These are phyloP conservation scores for Globisporangium emineosum DNA, from an alignment of 352 stramenopile species.

Conservation along the genomic window DNA sequence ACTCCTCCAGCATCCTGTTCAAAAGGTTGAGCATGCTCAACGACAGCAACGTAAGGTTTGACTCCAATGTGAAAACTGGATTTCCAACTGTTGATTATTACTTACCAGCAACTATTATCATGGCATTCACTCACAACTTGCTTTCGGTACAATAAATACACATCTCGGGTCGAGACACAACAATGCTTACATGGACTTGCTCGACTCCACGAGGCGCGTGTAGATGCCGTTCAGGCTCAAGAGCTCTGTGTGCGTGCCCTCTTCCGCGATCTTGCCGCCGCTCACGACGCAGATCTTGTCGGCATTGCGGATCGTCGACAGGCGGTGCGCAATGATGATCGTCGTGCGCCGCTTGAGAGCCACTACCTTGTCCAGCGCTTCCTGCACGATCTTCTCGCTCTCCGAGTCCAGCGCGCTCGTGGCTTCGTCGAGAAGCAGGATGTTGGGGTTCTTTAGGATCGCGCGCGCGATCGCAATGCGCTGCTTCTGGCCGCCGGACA, in stretches of 20 bases:
- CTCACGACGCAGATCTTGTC: slow-evolving; percentile 33
- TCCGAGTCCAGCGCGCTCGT: slow-evolving; percentile 86
- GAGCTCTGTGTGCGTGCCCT: slow-evolving; percentile 28
- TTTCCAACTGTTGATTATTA: background rate
- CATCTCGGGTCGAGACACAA: background rate
- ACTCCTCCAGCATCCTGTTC: background rate
- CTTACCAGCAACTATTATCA: too few species aligned
- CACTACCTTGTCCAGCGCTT: slow-evolving; percentile 27
- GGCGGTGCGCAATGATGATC: slow-evolving; percentile 83
- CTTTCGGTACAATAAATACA: slow-evolving; percentile 1
- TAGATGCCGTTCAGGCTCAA: slow-evolving; percentile 22
- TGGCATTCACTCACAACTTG: background rate
- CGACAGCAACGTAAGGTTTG: background rate
- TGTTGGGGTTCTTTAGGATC: slow-evolving; percentile 47
- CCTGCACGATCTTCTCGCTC: slow-evolving; percentile 62
- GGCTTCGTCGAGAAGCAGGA: slow-evolving; percentile 61
- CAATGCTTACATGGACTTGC: background rate
- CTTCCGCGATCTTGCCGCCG: slow-evolving; percentile 24
- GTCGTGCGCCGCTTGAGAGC: slow-evolving; percentile 56
- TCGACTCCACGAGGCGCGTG: slow-evolving; percentile 15
- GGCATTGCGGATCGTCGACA: slow-evolving; percentile 47
- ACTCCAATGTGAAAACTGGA: background rate
- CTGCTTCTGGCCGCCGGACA: slow-evolving; percentile 95
- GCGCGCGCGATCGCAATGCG: slow-evolving; percentile 81
- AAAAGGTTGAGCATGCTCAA: background rate